Conservation (phyloP, 192 early-diverging fungal species). For the Mortierella claussenii region DNA sequence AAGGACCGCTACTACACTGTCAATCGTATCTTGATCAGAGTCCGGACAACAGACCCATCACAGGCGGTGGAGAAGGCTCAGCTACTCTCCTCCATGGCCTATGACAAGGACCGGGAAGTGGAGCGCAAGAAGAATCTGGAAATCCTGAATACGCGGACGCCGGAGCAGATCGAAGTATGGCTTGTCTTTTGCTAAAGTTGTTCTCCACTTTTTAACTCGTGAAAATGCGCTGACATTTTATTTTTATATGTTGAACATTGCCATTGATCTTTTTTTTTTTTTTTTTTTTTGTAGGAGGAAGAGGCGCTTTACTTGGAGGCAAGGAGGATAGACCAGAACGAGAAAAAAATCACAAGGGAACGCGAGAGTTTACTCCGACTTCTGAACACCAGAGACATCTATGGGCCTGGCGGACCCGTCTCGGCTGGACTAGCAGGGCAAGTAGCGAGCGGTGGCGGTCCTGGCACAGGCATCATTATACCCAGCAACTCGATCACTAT, state of each 20-base stretch:
- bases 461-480: constrained; percentile 48
- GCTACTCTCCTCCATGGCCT: constrained; percentile 47
- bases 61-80: constrained; percentile 52
- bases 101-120: constrained; percentile 72
- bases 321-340: constrained; percentile 83
- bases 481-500: constrained; percentile 54
- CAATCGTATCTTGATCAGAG: constrained; percentile 68
- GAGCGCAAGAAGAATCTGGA: constrained; percentile 86
- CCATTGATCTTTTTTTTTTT: not conserved
- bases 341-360: constrained; percentile 78
- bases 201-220: no score
- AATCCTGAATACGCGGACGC: constrained; percentile 74
- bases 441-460: constrained; percentile 35
- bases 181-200: not conserved
- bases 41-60: constrained; percentile 51
- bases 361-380: constrained; percentile 81
- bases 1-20: constrained; percentile 89
- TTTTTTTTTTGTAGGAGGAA: constrained; percentile 68
- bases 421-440: constrained; percentile 41
- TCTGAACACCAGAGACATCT: constrained; percentile 62
- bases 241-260: no score
- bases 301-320: constrained; percentile 83
- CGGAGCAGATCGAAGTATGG: constrained; percentile 74
- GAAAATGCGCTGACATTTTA: not conserved
- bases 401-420: constrained; percentile 40